Conservation (phyloP, 768 basidiomycete species). For the Suillus decipiens region DNA sequence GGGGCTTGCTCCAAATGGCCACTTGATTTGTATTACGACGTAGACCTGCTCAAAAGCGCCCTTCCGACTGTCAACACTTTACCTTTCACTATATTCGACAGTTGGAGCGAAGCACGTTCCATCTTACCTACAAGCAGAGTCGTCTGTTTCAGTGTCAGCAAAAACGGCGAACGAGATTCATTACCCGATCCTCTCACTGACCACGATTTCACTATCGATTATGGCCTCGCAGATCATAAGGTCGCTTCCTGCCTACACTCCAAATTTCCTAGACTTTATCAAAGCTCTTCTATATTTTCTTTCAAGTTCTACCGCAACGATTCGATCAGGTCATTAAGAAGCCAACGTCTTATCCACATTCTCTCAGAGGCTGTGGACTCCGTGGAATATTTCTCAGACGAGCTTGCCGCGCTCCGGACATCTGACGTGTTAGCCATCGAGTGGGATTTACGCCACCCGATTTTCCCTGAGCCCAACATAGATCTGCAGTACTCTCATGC, state of each 20-base stretch:
- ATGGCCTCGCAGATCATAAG: constrained; percentile 15
- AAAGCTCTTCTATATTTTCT: constrained; percentile 9
- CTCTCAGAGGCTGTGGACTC: constrained; percentile 17
- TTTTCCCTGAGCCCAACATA: constrained; percentile 33
- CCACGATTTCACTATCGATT: constrained; percentile 4
- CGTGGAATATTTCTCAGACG: constrained; percentile 13
- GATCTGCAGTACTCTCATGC: constrained; percentile 44
- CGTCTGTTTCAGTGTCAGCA: constrained; percentile 34
- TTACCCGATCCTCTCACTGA: background rate
- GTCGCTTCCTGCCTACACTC: constrained; percentile 23
- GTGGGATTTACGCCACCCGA: constrained; percentile 51
- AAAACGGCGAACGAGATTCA: constrained; percentile 13
- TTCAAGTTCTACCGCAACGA: constrained; percentile 9
- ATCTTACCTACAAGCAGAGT: constrained; percentile 35
- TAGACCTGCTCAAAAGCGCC: constrained; percentile 17
- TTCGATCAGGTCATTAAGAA: constrained; percentile 12
- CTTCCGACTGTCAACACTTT: constrained; percentile 24
- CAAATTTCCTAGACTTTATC: constrained; percentile 19
- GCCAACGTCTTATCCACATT: constrained; percentile 17
- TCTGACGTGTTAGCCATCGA: constrained; percentile 52
- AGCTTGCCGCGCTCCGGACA: constrained; percentile 24
- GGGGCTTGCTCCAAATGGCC: constrained; percentile 51
- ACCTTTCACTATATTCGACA: constrained; percentile 39
- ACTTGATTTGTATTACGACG: constrained; percentile 54
- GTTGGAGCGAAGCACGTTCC: constrained; percentile 37